Base-by-base conservation (phyloP, 2,329 filamentous ascomycete genomes). In the Penicillium crustosum region DNA sequence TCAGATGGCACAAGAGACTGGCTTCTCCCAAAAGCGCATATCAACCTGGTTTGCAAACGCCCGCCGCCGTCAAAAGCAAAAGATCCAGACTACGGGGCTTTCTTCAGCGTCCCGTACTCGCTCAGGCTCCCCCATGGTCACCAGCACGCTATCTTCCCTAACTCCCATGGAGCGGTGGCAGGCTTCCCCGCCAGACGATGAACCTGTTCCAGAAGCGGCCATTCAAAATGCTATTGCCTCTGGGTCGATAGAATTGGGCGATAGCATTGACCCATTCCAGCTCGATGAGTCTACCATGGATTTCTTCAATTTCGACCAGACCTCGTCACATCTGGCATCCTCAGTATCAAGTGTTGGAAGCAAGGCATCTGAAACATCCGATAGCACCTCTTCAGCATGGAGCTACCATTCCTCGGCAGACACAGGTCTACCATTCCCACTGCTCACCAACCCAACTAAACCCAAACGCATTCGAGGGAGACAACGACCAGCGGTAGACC, bases 11-110 rank as follows among this genome's bases (percentile, higher is more conserved):
- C 12, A 62, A 67, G 71, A 80, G 58, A 80, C 80, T 0, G 80
- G 79, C 0, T 72, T 82, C 17, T 81, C 75, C 21, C 70, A 70
- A 49, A 78, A 73, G 2, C 78, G 81, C 35, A 75, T 82, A 3
- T 69, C 77, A 23, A 81, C 80, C 51, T 83, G 80, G 80, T 82
- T 83, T 61, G 75, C 79, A 23, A 83, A 83, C 61, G 79, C 79
- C 0, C 73, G 81, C 21, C 75, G 81, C 8, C 79, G 80, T 1
- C 77, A 81, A 42, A 76, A 79, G 8, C 67, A 79, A 38, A 70
- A 66, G 36, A 50, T 63, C 0, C 66, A 70, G 29, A 49, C 55
- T 4, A 56, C 53, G 2, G 62, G 55, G 6, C 15, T 55, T 3
- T 33, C 54, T 66, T 71, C 47, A 38, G 38, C 69, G 21, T 66